Evolutionary conservation across 495 filamentous ascomycete genomes (phyloP).

Genomic region (Aspergillus taichungensis): DNA sequence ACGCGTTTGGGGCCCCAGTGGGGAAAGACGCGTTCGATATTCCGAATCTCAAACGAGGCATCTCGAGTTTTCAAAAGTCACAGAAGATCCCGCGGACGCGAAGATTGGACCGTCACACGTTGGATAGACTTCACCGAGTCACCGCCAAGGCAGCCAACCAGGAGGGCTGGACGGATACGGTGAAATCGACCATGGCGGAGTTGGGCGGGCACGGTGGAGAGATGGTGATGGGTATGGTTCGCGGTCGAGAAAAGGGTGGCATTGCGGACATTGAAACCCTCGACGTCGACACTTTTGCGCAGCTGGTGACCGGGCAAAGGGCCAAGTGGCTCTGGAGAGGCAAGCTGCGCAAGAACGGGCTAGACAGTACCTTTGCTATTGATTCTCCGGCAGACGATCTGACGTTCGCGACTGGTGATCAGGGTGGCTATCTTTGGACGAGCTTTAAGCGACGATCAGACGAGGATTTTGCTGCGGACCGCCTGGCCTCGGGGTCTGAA

Average conservation of each 20-base stretch:
- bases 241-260: conserved; percentile 75
- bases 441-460: conserved; percentile 41
- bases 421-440: conserved; percentile 56
- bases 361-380: conserved; percentile 41
- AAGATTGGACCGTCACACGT: conserved; percentile 71
- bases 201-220: conserved; percentile 92
- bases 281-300: conserved; percentile 76
- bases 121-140: conserved; percentile 67
- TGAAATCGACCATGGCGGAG: conserved; percentile 92
- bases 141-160: conserved; percentile 84
- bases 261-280: conserved; percentile 88
- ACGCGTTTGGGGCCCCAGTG: conserved; percentile 72
- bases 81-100: conserved; percentile 71
- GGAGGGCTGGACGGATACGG: conserved; percentile 75
- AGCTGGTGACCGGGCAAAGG: conserved; percentile 66
- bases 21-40: conserved; percentile 91
- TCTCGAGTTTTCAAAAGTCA: conserved; percentile 80
- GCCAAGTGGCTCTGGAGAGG: conserved; percentile 93
- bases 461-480: conserved; percentile 29
- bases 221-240: conserved; percentile 87
- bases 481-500: conserved; percentile 19
- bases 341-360: conserved; percentile 60
- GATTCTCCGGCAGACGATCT: conserved; percentile 45
- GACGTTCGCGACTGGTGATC: conserved; percentile 59
- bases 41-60: conserved; percentile 67